Evolutionary conservation across 768 basidiomycete species (phyloP).

Genomic region (Ramaria sp.): DNA sequence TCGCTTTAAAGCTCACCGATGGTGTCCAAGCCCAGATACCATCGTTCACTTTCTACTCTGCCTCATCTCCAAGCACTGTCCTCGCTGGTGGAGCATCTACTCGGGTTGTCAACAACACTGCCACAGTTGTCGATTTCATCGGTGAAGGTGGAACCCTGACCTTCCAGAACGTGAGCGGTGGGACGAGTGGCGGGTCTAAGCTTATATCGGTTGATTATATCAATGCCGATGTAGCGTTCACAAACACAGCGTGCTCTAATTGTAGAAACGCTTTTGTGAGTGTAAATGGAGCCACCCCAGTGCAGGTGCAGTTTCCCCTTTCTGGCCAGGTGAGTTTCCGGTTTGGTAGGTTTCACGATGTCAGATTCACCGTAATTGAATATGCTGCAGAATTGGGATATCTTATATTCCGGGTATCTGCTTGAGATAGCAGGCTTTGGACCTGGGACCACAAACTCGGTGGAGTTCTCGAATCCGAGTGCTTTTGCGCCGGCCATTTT

Average conservation of each 20-base stretch:
- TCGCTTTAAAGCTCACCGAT: conserved; percentile 29
- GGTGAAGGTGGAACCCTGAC: conserved; percentile 34
- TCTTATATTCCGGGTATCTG: conserved; percentile 29
- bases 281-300: conserved; percentile 32
- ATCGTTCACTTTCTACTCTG: conserved; percentile 23
- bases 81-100: conserved; percentile 29
- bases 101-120: conserved; percentile 25
- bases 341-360: no score
- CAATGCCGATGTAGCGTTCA: conserved; percentile 33
- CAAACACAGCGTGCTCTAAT: conserved; percentile 37
- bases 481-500: conserved; percentile 34
- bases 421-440: conserved; percentile 33
- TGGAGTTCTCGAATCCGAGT: conserved; percentile 33
- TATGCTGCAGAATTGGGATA: conserved; percentile 33
- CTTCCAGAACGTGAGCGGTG: conserved; percentile 32
- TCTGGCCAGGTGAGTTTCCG: conserved; percentile 31
- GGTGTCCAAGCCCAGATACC: conserved; percentile 19
- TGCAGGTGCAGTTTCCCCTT: conserved; percentile 37
- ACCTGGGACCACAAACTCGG: conserved; percentile 33
- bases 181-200: conserved; percentile 30
- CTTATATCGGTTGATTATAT: conserved; percentile 36
- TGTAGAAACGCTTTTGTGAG: conserved; percentile 37
- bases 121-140: conserved; percentile 29
- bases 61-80: conserved; percentile 24
- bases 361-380: background rate